Conservation (phyloP, 176 grass and related monocot genomes). For the Tuctoria greenei region DNA sequence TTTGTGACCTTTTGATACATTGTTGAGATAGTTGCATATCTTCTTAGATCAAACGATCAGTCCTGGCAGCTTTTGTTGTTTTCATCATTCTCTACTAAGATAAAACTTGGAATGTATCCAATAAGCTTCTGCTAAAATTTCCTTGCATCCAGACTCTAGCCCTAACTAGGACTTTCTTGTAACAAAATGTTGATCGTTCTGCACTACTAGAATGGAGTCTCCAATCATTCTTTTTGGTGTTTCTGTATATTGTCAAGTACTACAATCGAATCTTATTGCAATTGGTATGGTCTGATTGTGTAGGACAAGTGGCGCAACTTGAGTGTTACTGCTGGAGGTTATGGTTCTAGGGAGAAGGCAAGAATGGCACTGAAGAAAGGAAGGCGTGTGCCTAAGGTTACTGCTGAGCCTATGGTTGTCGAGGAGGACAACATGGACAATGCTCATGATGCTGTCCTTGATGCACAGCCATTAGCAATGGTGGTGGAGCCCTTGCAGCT, state of each 20-base stretch:
- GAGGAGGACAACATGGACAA: slow-evolving; percentile 33
- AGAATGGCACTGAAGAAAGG: slow-evolving; percentile 67
- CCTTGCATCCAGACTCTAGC: no score
- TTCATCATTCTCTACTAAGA: background rate
- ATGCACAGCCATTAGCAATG: slow-evolving; percentile 62
- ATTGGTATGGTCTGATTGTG: slow-evolving; percentile 11
- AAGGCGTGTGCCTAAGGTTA: slow-evolving; percentile 40
- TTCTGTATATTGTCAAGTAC: background rate
- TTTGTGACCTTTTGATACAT: slow-evolving; percentile 20
- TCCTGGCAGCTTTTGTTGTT: background rate
- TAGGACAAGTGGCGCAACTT: slow-evolving; percentile 99
- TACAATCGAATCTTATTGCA: slow-evolving; percentile 7
- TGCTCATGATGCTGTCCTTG: slow-evolving; percentile 36
- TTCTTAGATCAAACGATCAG: background rate
- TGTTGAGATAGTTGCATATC: background rate
- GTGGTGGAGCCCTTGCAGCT: slow-evolving; percentile 44
- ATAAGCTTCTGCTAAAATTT: background rate
- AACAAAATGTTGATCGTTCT: background rate
- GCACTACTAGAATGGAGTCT: background rate
- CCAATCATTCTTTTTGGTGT: background rate
- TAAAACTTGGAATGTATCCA: background rate
- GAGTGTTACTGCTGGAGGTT: slow-evolving; percentile 73
- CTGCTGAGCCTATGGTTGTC: slow-evolving; percentile 41
- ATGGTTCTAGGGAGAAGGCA: slow-evolving; percentile 73
- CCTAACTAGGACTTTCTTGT: background rate